Percentiles rank a stretch among this genome's conserved stretches.
These are phyloP conservation scores for Serendipita indica DNA, from an alignment of 768 basidiomycete species.

Conservation along the genomic window DNA sequence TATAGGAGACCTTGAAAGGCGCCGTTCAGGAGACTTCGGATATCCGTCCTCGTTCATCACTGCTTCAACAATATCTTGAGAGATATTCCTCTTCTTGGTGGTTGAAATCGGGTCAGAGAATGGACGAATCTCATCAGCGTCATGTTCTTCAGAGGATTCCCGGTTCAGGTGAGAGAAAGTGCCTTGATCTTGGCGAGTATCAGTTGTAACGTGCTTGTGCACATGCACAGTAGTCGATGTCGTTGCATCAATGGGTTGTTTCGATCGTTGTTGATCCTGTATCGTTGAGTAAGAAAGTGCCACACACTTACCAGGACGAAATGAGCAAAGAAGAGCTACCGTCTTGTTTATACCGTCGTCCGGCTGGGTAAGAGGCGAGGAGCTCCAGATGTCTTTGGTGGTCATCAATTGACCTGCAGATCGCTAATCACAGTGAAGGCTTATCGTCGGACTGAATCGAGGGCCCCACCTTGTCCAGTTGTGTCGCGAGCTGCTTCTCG, in stretches of 20 bases:
- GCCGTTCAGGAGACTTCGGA: no score
- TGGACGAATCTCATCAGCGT: neutral
- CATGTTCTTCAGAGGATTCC: neutral
- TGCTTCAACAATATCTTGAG: neutral
- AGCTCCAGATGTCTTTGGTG: neutral
- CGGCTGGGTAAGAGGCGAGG: slow-evolving; percentile 1
- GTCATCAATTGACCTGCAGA: slow-evolving; percentile 2
- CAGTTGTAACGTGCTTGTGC: no score
- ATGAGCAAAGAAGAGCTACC: no score
- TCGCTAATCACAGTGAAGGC: neutral
- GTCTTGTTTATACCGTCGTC: no score
- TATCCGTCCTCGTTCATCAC: neutral
- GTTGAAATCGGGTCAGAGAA: neutral
- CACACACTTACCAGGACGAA: no score
- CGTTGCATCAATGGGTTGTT: no score
- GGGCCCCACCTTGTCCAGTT: neutral
- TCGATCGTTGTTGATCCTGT: no score
- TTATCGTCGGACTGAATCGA: neutral
- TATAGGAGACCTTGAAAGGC: neutral
- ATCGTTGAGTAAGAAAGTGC: no score
- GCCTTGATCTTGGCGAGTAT: neutral
- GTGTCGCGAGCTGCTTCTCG: slow-evolving; percentile 2
- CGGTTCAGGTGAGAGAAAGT: neutral
- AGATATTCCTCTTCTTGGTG: no score
- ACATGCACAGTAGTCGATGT: no score